Percentiles rank a stretch among this genome's conserved stretches.
Evolutionary conservation across 1,284 basidiomycete species (phyloP).

Genomic region (Cryptococcus jaspeensis): DNA sequence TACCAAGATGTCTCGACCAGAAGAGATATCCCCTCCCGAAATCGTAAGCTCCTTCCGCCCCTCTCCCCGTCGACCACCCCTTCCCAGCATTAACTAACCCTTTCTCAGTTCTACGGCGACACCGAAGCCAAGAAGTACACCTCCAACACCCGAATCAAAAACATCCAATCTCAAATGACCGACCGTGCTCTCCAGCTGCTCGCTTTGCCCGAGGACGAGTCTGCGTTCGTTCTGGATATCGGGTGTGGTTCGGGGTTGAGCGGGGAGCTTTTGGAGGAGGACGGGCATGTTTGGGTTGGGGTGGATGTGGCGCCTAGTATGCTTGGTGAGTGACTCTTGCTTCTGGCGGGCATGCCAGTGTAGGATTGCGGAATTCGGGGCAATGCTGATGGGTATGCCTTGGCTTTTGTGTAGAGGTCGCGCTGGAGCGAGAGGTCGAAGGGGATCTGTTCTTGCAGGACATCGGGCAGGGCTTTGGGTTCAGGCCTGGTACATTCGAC

Average conservation of each 20-base stretch:
- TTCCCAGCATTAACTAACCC: no score
- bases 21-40: conserved; percentile 93
- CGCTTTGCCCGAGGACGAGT: conserved; percentile 69
- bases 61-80: neutral
- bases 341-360: neutral
- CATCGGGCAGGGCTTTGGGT: conserved; percentile 90
- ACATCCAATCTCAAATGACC: conserved; percentile 98
- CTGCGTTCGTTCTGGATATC: conserved; percentile 87
- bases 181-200: conserved; percentile 91
- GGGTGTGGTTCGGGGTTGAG: conserved; percentile 98
- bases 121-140: conserved; percentile 95
- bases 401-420: conserved; percentile 68
- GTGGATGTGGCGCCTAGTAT: conserved; percentile 96
- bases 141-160: conserved; percentile 90
- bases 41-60: conserved; percentile 62
- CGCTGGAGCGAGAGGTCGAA: conserved; percentile 86
- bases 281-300: conserved; percentile 92
- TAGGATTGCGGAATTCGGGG: neutral
- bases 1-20: conserved; percentile 81
- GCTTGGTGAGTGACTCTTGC: conserved; percentile 64
- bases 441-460: conserved; percentile 91
- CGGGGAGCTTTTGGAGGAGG: conserved; percentile 92
- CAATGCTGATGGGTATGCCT: neutral
- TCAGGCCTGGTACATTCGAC: conserved; percentile 94
- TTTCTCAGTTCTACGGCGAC: conserved; percentile 88